These are phyloP conservation scores for Pyrrhoderma noxium DNA, from an alignment of 1,284 basidiomycete species.

Conservation along the genomic window DNA sequence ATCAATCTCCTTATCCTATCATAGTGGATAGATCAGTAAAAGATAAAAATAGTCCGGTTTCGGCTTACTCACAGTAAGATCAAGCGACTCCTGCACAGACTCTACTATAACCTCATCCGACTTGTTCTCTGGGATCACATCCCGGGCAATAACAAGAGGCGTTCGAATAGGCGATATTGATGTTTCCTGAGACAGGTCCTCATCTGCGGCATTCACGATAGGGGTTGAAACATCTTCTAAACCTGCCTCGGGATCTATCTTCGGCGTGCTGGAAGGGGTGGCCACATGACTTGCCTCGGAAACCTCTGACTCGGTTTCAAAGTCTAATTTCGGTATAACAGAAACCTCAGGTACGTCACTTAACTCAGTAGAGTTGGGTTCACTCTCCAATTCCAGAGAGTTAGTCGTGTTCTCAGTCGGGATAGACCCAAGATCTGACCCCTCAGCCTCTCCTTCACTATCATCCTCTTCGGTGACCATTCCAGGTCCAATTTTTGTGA, in stretches of 20 bases:
- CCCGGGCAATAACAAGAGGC: not conserved
- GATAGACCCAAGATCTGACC: too few relatives aligned
- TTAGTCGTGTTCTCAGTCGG: not conserved
- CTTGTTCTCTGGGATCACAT: not conserved
- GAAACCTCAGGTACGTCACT: conserved; percentile 14
- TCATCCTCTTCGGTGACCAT: conserved; percentile 1
- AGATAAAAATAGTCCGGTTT: too few relatives aligned
- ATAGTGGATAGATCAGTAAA: not conserved
- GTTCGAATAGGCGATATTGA: conserved; percentile 9
- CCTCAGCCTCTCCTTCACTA: not conserved
- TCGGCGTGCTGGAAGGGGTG: conserved; percentile 11
- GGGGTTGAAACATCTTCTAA: conserved; percentile 8
- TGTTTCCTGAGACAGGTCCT: not conserved
- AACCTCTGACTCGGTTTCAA: conserved; percentile 16
- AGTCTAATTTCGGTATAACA: conserved; percentile 13
- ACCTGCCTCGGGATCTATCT: conserved; percentile 11
- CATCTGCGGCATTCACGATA: not conserved
- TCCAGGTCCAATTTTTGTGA: conserved; percentile 15
- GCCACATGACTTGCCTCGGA: conserved; percentile 17
- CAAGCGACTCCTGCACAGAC: not conserved
- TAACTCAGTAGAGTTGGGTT: not conserved
- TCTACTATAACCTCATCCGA: not conserved
- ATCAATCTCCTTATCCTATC: conserved; percentile 5
- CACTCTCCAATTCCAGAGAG: not conserved
- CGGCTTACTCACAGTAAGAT: too few relatives aligned